Conservation (phyloP, 2,329 filamentous ascomycete species). For the Phialocephala sp. region DNA sequence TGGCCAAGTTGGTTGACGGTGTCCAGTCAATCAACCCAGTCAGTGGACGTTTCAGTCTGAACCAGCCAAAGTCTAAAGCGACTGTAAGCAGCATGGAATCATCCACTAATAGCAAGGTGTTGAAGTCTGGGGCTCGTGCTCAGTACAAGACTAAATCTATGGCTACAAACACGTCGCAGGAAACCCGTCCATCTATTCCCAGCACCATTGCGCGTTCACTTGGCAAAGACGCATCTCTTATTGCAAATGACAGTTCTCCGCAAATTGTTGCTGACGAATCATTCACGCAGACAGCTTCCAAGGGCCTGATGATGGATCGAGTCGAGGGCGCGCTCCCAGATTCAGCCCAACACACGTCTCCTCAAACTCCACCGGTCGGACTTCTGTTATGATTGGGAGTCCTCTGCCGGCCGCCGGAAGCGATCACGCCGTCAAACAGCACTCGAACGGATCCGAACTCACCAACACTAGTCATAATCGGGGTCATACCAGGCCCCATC, state of each 20-base stretch:
- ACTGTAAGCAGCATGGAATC: neutral
- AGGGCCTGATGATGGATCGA: neutral
- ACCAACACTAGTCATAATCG: neutral
- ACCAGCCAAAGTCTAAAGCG: slow-evolving; percentile 9
- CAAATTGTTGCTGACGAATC: neutral
- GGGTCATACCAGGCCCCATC: neutral
- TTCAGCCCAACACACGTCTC: neutral
- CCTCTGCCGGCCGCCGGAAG: neutral
- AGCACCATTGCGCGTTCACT: neutral
- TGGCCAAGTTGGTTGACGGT: neutral
- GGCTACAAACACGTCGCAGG: neutral
- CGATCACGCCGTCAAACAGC: neutral
- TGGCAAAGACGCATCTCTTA: neutral
- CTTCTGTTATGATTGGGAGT: neutral
- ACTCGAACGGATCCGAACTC: neutral
- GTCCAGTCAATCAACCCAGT: neutral
- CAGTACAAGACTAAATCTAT: neutral
- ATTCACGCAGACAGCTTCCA: neutral
- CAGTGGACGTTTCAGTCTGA: neutral
- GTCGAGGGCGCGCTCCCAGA: neutral
- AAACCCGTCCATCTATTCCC: neutral
- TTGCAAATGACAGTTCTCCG: neutral
- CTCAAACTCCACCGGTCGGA: neutral
- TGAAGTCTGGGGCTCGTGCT: neutral
- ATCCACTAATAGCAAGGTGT: neutral